Percentiles rank a stretch among this genome's conserved stretches.
Conservation (phyloP, 2,329 filamentous ascomycete genomes). For the Aureobasidium sp. region DNA sequence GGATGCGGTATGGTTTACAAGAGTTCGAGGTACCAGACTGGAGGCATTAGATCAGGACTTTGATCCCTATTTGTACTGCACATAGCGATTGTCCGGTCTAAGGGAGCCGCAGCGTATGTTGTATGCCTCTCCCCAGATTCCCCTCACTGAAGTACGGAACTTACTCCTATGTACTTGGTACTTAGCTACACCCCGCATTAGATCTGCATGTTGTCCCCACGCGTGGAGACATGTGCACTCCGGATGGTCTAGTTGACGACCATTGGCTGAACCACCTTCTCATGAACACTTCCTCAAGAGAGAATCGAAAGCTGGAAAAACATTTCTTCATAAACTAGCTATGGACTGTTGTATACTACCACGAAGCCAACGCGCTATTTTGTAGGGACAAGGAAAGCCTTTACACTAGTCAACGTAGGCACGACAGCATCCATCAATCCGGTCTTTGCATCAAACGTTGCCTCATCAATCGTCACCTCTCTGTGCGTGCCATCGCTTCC, state of each 20-base stretch:
- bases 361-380: background rate
- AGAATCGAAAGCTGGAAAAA: too few species aligned
- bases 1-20: background rate
- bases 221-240: too few species aligned
- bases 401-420: conserved; percentile 28
- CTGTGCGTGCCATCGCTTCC: conserved; percentile 36
- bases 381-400: background rate
- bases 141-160: background rate
- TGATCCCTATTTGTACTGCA: background rate
- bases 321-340: too few species aligned
- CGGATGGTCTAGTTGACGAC: too few species aligned
- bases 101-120: background rate
- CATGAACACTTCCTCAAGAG: too few species aligned
- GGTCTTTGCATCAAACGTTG: conserved; percentile 30
- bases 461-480: conserved; percentile 36
- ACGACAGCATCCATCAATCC: conserved; percentile 32
- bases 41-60: background rate
- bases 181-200: background rate
- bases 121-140: background rate
- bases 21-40: too few species aligned
- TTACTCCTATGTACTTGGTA: background rate
- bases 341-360: too few species aligned
- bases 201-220: background rate
- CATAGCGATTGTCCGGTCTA: background rate
- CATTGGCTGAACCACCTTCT: too few species aligned